A percentile compares a stretch with the other conserved stretches of the same genome.
Evolutionary conservation across 2,329 filamentous ascomycete species (phyloP).

Genomic region (Xylaria arbuscula): DNA sequence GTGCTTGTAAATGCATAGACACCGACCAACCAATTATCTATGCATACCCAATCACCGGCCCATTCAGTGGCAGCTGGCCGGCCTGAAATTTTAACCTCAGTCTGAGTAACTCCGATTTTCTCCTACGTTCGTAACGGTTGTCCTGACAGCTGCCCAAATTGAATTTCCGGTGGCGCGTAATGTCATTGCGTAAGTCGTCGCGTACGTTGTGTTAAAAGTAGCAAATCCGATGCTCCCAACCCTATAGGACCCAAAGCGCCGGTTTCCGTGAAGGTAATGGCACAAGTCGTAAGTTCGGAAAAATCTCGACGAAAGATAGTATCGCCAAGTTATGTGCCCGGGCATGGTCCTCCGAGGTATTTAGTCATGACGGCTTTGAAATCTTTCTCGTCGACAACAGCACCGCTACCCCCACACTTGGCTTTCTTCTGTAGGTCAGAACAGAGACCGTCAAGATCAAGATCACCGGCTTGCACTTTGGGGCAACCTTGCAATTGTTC

Average conservation of each 20-base stretch:
- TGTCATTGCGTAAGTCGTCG: slow-evolving; percentile 18
- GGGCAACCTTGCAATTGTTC: slow-evolving; percentile 88
- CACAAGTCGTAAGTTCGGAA: slow-evolving; percentile 29
- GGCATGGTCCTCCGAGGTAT: slow-evolving; percentile 56
- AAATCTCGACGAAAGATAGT: slow-evolving; percentile 18
- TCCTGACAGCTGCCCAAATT: slow-evolving; percentile 16
- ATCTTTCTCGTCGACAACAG: slow-evolving; percentile 88
- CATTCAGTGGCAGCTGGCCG: slow-evolving; percentile 16
- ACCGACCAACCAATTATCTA: slow-evolving; percentile 31
- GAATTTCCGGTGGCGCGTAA: slow-evolving; percentile 14
- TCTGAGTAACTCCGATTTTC: slow-evolving; percentile 35
- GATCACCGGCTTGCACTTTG: slow-evolving; percentile 88
- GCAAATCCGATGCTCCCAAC: slow-evolving; percentile 22
- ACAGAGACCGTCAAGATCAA: slow-evolving; percentile 93
- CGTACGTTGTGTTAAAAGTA: slow-evolving; percentile 27
- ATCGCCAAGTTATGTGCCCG: slow-evolving; percentile 16
- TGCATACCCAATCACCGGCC: slow-evolving; percentile 33
- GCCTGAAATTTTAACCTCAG: slow-evolving; percentile 31
- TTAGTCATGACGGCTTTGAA: slow-evolving; percentile 82
- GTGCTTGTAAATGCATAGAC: slow-evolving; percentile 36
- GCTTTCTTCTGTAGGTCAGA: slow-evolving; percentile 94
- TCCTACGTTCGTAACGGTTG: slow-evolving; percentile 15
- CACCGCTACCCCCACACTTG: slow-evolving; percentile 90
- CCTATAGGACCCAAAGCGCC: slow-evolving; percentile 34
- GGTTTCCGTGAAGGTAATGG: slow-evolving; percentile 30